These are phyloP conservation scores for Fusarium goolgardi DNA, from an alignment of 2,329 filamentous ascomycete genomes.

Conservation along the genomic window DNA sequence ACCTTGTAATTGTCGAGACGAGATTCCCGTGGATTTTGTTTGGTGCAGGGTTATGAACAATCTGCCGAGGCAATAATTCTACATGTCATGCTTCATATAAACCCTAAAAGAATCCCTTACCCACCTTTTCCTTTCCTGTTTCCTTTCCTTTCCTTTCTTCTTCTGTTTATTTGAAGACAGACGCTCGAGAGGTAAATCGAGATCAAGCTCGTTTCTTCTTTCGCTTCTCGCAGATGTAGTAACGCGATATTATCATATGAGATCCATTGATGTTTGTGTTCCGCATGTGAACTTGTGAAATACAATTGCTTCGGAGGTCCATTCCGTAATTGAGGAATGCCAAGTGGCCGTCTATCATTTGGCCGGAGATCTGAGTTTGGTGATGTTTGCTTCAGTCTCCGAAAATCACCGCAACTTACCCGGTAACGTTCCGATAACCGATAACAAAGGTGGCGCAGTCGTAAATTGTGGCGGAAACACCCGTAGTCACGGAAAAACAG, in stretches of 20 bases:
- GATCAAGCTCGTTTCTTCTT: no score
- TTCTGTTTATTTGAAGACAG: neutral
- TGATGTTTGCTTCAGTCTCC: no score
- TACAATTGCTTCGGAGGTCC: fast-evolving
- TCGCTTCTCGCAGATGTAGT: fast-evolving
- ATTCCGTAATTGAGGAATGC: neutral
- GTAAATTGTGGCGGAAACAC: neutral
- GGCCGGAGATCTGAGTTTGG: no score
- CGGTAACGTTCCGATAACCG: neutral
- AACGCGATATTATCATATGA: neutral
- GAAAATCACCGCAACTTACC: neutral
- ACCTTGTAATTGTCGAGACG: neutral
- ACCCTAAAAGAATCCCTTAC: neutral
- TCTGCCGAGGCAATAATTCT: neutral
- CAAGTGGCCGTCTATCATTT: no score
- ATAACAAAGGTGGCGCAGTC: neutral
- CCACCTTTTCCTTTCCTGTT: neutral
- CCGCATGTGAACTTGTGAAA: no score
- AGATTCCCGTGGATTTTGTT: neutral
- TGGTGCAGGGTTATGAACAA: neutral
- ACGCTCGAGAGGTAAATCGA: neutral
- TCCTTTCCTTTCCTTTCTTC: neutral
- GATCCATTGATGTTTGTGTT: fast-evolving
- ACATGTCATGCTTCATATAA: neutral
- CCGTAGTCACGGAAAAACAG: constrained; percentile 34